Conservation (phyloP, 2,329 filamentous ascomycete genomes). For the Fusarium scirpi region DNA sequence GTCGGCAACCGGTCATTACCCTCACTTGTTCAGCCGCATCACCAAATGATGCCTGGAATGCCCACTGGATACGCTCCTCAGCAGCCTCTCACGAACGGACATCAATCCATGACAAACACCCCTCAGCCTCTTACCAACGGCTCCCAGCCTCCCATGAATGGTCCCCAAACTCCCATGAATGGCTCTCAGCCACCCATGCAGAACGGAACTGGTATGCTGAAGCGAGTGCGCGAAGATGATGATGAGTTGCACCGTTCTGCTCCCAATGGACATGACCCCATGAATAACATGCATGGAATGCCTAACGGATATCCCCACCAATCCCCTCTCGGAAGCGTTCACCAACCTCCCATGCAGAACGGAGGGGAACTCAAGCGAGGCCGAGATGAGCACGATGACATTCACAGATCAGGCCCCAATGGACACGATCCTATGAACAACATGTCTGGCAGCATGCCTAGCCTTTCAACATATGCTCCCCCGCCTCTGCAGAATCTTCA, state of each 20-base stretch:
- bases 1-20: conserved; percentile 67
- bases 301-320: conserved; percentile 74
- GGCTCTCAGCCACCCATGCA: conserved; percentile 55
- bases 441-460: conserved; percentile 67
- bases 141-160: conserved; percentile 34
- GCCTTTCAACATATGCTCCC: conserved; percentile 71
- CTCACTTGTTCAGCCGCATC: conserved; percentile 72
- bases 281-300: conserved; percentile 69
- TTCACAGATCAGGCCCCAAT: conserved; percentile 71
- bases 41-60: conserved; percentile 30
- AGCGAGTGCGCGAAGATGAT: conserved; percentile 69
- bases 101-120: conserved; percentile 22
- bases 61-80: conserved; percentile 21
- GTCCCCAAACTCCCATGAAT: conserved; percentile 25
- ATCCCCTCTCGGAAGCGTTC: conserved; percentile 54
- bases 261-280: conserved; percentile 77
- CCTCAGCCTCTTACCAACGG: conserved; percentile 23
- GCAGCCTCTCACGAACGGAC: conserved; percentile 20
- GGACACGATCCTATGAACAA: conserved; percentile 77
- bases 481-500: conserved; percentile 61
- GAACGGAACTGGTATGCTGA: conserved; percentile 69
- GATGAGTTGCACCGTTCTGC: conserved; percentile 69
- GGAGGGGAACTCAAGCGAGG: conserved; percentile 66
- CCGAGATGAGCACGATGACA: conserved; percentile 71
- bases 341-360: conserved; percentile 64